Evolutionary conservation across 1,139 yeast genomes (phyloP).

Genomic region (Magnusiomyces sp.): DNA sequence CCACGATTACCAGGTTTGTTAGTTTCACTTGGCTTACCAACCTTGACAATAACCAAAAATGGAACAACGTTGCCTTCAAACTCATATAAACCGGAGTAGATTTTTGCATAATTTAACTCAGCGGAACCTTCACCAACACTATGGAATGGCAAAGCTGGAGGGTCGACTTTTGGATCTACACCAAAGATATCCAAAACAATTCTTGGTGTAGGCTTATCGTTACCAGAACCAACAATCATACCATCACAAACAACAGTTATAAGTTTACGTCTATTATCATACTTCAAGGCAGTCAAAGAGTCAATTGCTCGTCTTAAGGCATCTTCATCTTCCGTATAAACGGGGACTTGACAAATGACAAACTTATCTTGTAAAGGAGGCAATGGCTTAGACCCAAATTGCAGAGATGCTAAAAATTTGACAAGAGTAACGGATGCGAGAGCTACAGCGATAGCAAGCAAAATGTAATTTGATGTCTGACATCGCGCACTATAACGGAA

Average conservation of each 20-base stretch:
- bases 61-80: conserved; percentile 39
- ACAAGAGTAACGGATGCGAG: conserved; percentile 29
- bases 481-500: conserved; percentile 34
- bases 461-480: conserved; percentile 34
- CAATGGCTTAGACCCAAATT: conserved; percentile 28
- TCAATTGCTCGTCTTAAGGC: conserved; percentile 38
- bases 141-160: conserved; percentile 34
- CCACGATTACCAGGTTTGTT: conserved; percentile 38
- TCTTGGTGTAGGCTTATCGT: conserved; percentile 37
- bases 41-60: conserved; percentile 36
- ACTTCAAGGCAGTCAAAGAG: conserved; percentile 34
- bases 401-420: conserved; percentile 36
- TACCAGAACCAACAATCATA: conserved; percentile 39
- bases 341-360: conserved; percentile 38
- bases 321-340: conserved; percentile 38
- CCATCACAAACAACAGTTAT: conserved; percentile 37
- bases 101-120: conserved; percentile 36
- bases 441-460: conserved; percentile 32
- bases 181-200: conserved; percentile 38
- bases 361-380: conserved; percentile 36
- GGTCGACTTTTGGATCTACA: conserved; percentile 33
- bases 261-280: conserved; percentile 37
- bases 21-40: conserved; percentile 36
- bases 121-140: conserved; percentile 36
- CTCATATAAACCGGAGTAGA: conserved; percentile 37